Evolutionary conservation across 495 filamentous ascomycete species (phyloP), one percentile per base, ranked within the genome.

Genomic region (Penicillium turbatum): DNA sequence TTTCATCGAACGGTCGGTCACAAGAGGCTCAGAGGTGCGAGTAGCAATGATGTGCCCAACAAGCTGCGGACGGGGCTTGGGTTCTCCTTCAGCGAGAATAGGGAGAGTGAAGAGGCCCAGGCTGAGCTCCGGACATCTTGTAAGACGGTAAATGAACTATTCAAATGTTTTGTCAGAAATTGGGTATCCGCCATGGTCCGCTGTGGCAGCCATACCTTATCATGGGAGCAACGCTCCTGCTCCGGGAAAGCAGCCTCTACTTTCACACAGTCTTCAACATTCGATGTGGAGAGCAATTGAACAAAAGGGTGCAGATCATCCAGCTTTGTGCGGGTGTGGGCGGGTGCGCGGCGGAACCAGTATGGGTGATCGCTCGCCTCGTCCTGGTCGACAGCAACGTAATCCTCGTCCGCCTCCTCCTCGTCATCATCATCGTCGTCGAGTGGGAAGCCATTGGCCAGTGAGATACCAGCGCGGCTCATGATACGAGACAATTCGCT

Each of bases 1-100:
- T 26, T 76, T 79, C 91, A 96, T 96, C 50, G 86, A 82, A 1
- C 69, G 75, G 62, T 96, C 92, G 6, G 83, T 89, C 53, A 95
- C 83, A 17, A 77, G 60, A 1, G 69, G 64, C 47, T 76, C 72
- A 40, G 72, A 70, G 11, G 82, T 84, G 56, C 85, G 85, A 16
- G 90, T 91, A 15, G 88, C 81, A 50, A 96, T 77, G 59, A 92
- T 77, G 70, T 96, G 89, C 46, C 83, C 92, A 29, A 96, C 74
- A n/a, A 97, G 77, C 13, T 78, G 76, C 55, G 69, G 73, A 46
- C 55, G 74, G 54, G 53, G 76, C 37, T 71, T 79, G 72, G 70
- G 61, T 72, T 72, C 59, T 64, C 59, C 56, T 32, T 72, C 67
- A 35, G 74, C 70, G 26, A 75, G 59, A 48, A 78, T 62, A 31